Base-by-base conservation (phyloP, 176 grass and related monocot genomes). In the Carex littledalei region DNA sequence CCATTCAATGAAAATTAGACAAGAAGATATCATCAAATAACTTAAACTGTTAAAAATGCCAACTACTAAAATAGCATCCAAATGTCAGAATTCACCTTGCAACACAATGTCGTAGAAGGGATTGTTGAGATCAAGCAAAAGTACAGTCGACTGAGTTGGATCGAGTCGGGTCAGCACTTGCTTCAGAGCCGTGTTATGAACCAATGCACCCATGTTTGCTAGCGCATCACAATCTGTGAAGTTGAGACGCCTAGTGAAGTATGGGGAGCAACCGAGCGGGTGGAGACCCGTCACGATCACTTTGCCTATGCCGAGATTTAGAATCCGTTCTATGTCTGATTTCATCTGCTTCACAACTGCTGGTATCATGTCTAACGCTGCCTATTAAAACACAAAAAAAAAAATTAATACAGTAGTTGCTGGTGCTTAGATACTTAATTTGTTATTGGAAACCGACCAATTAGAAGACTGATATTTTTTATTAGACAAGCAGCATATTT, bases 261-360 rank as follows among this genome's bases (percentile, higher is more conserved):
- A 71, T 3, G 95, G 91, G 20, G 89, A 91, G 89, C 92, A 98
- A 1, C 91, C 89, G 18, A 94, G 56, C 0, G 95, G 95, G 86
- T 97, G 95, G 63, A 98, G 87, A 67, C 84, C 91, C 10, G 95
- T 93, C 1, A 94, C 92, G 17, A 98, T 82, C 62, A 98, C 84
- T 85, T 87, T 91, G 1, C 62, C 35, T 70, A 98, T 86, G 21
- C 95, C 95, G 37, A 63, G 60, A 84, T 78, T 71, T 5, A 84
- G 86, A 81, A 94, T 80, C 7, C 89, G 89, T 88, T 84, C 79
- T 43, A 94, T 81, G 49, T 94, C 87, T 52, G 70, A 55, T 14
- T 83, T 29, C 18, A 94, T 78, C 29, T 68, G 34, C 0, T 72
- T 45, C 52, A 94, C 83, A 83, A 98, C 81, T 52, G 70, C 79